Evolutionary conservation across 306 rosid species (phyloP).

Genomic region (Rosa lucieae): DNA sequence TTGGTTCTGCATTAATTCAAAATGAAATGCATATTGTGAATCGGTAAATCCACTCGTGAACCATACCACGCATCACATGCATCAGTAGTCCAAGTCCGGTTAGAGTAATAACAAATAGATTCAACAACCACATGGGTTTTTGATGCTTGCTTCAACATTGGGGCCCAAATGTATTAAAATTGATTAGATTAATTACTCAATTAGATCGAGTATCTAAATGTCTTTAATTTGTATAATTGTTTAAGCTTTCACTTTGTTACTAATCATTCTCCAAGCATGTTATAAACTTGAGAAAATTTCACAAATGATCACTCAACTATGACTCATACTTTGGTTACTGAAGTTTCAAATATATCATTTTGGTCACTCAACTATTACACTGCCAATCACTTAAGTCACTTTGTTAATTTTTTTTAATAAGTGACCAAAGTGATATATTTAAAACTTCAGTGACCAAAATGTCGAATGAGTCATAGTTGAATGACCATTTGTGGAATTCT

Average conservation of each 20-base stretch:
- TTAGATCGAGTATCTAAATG: background rate
- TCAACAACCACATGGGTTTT: slow-evolving; percentile 16
- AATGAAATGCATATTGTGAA: background rate
- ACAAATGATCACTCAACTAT: too few relatives aligned
- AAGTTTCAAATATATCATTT: too few relatives aligned
- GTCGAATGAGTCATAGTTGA: too few relatives aligned
- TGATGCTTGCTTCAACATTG: slow-evolving; percentile 17
- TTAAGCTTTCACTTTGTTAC: background rate
- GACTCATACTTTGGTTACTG: too few relatives aligned
- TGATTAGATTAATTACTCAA: background rate
- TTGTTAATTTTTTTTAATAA: too few relatives aligned
- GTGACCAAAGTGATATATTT: too few relatives aligned
- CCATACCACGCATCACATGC: background rate
- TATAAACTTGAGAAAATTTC: background rate
- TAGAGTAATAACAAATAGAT: background rate
- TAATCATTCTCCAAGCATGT: background rate
- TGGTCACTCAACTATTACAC: too few relatives aligned
- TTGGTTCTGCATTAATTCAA: too few relatives aligned
- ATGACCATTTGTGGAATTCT: too few relatives aligned
- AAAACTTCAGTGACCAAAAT: too few relatives aligned
- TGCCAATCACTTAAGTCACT: too few relatives aligned
- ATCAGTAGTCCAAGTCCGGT: background rate
- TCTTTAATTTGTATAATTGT: background rate
- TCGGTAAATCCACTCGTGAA: background rate
- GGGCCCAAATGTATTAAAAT: slow-evolving; percentile 9